Evolutionary conservation across 1,284 basidiomycete species (phyloP), one percentile per base, ranked within the genome.

Genomic region (Apiotrichum porosum): DNA sequence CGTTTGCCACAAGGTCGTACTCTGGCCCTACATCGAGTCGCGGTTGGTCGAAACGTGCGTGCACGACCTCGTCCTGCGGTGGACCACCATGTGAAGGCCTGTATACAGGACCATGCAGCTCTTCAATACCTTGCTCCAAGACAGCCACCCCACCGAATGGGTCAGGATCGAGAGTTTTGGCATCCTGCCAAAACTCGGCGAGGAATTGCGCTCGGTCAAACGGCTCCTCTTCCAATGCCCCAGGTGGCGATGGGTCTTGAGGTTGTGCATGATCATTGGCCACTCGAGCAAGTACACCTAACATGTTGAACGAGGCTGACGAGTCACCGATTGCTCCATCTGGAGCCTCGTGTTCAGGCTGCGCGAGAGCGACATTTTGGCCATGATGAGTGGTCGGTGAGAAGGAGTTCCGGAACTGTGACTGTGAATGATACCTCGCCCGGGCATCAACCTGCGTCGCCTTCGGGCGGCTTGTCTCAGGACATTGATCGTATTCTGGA

Each of bases 91-190:
- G 30, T 23, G 28, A 37, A n/a, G n/a, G n/a, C n/a, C n/a, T n/a
- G n/a, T n/a, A n/a, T n/a, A n/a, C n/a, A n/a, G n/a, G n/a, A n/a
- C n/a, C n/a, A n/a, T n/a, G n/a, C 10, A 49, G 32, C 19, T 43
- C 47, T 0, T n/a, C 35, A 2, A 49, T 30, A 1, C 47, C 46
- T 28, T 53, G 42, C 28, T 58, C 53, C 4, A 58, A 38, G 5
- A 58, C 48, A 8, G 45, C 51, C 45, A 58, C 31, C 1, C 56
- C 56, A 28, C 46, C 40, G 19, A 46, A 58, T 5, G 53, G 56
- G 41, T 58, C 53, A 6, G 53, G 40, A 30, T 53, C 53, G 4
- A 58, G 48, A 2, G 32, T 41, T 4, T 51, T 37, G 5, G 52
- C 49, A 3, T 44, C 47, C 18, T 51, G 39, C 9, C 46, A 37